phyloP scores from a whole-genome alignment of 2,329 filamentous ascomycete species.

The Aspergillus hiratsukae region DNA sequence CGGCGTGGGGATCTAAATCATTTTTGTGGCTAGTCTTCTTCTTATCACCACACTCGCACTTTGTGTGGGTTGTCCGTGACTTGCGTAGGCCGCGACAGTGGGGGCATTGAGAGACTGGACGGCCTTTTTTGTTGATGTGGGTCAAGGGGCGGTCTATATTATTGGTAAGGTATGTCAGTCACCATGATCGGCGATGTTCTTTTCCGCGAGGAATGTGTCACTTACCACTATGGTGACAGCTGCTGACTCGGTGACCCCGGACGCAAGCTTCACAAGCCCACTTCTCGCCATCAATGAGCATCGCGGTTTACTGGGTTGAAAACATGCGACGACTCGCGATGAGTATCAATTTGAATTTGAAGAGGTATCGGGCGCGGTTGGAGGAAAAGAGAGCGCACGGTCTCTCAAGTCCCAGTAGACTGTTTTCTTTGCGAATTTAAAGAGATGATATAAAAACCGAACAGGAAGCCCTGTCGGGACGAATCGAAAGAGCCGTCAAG shows the following conservation, averaged over 20 bases:
- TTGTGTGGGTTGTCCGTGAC: slow-evolving; percentile 87
- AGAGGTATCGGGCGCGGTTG: slow-evolving; percentile 4
- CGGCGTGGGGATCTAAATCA: slow-evolving; percentile 30
- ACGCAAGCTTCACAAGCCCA: slow-evolving; percentile 98
- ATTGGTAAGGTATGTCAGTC: slow-evolving; percentile 2
- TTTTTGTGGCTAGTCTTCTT: slow-evolving; percentile 54
- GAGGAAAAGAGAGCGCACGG: slow-evolving; percentile 8
- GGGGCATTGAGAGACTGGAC: slow-evolving; percentile 93
- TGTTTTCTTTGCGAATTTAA: slow-evolving; percentile 4
- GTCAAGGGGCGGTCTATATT: slow-evolving; percentile 76
- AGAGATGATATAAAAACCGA: slow-evolving; percentile 9
- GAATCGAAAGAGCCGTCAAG: slow-evolving; percentile 30
- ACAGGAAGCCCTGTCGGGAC: slow-evolving; percentile 19
- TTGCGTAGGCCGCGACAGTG: slow-evolving; percentile 97
- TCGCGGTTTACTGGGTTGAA: slow-evolving; percentile 41
- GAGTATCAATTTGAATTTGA: slow-evolving; percentile 13
- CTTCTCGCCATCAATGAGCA: slow-evolving; percentile 94
- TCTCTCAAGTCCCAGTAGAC: slow-evolving; percentile 7
- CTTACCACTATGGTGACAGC: slow-evolving; percentile 92
- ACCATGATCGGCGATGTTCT: background rate
- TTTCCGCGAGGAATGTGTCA: slow-evolving; percentile 20
- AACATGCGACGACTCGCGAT: slow-evolving; percentile 40
- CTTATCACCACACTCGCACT: slow-evolving; percentile 97
- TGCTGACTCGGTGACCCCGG: slow-evolving; percentile 96
- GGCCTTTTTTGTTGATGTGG: slow-evolving; percentile 96